A percentile compares a stretch with the other conserved stretches of the same genome.
phyloP scores from a whole-genome alignment of 371 early-diverging fungal genomes.

The Mucor mucedo region DNA sequence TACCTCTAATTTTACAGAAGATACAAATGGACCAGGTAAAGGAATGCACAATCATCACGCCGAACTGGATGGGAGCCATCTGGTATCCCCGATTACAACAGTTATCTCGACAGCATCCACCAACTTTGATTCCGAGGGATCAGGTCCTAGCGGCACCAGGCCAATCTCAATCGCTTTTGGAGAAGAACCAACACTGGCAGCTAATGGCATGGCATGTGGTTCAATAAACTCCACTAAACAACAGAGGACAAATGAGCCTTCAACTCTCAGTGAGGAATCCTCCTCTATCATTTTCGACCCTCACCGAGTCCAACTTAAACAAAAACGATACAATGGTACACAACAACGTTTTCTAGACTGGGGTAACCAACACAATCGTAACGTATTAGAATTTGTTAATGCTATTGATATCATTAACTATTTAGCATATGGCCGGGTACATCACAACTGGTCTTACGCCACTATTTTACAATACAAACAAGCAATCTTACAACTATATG shows the following conservation, averaged over 20 bases:
- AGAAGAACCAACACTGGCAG: conserved; percentile 4
- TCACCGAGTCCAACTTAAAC: neutral
- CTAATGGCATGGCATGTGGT: conserved; percentile 8
- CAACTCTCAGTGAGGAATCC: neutral
- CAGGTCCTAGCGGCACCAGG: neutral
- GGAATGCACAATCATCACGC: conserved; percentile 11
- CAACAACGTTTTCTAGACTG: neutral
- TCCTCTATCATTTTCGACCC: neutral
- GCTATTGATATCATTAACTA: neutral
- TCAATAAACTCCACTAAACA: neutral
- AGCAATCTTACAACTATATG: too few relatives aligned
- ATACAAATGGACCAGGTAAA: conserved; percentile 2
- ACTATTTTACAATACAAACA: too few relatives aligned
- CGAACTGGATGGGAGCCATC: conserved; percentile 8
- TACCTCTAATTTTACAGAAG: conserved; percentile 1
- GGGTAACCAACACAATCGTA: neutral
- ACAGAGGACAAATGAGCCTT: neutral
- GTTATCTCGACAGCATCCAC: neutral
- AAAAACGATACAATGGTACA: neutral
- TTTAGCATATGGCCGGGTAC: neutral
- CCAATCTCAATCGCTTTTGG: conserved; percentile 1
- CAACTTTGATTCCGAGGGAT: neutral
- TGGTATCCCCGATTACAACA: conserved; percentile 12
- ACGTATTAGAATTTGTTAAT: neutral
- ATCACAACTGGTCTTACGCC: too few relatives aligned